These are phyloP conservation scores for Amaranthus hypochondriacus DNA, from an alignment of 148 eudicot species.

Conservation along the genomic window DNA sequence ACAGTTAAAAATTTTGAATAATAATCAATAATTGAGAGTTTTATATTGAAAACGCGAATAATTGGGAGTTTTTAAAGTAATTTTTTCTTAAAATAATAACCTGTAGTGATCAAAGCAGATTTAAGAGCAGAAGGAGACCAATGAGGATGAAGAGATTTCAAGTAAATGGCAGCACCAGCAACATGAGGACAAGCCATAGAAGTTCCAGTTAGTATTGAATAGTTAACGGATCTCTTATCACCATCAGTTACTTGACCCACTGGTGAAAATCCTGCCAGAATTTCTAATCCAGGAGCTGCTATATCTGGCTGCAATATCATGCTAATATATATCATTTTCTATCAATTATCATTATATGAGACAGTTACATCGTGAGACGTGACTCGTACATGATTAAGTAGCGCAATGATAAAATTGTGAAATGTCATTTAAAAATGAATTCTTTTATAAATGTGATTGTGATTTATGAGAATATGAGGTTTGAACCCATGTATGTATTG, in stretches of 20 bases:
- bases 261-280: constrained; percentile 44
- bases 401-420: too few relatives aligned
- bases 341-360: too few relatives aligned
- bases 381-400: too few relatives aligned
- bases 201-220: constrained; percentile 47
- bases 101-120: constrained; percentile 71
- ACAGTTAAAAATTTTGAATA: too few relatives aligned
- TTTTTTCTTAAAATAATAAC: constrained; percentile 15
- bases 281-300: constrained; percentile 63
- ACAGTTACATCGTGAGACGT: too few relatives aligned
- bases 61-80: background rate
- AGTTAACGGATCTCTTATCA: constrained; percentile 34
- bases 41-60: too few relatives aligned
- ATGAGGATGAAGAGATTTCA: constrained; percentile 48
- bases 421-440: too few relatives aligned
- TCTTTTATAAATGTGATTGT: too few relatives aligned
- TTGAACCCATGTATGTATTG: too few relatives aligned
- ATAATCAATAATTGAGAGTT: background rate
- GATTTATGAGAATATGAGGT: too few relatives aligned
- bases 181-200: constrained; percentile 82
- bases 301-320: constrained; percentile 46
- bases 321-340: too few relatives aligned
- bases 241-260: constrained; percentile 27
- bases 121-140: constrained; percentile 75
- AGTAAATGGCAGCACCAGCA: constrained; percentile 50